These are phyloP conservation scores for Oldenlandia corymbosa DNA, from an alignment of 257 asterid species.

Conservation along the genomic window DNA sequence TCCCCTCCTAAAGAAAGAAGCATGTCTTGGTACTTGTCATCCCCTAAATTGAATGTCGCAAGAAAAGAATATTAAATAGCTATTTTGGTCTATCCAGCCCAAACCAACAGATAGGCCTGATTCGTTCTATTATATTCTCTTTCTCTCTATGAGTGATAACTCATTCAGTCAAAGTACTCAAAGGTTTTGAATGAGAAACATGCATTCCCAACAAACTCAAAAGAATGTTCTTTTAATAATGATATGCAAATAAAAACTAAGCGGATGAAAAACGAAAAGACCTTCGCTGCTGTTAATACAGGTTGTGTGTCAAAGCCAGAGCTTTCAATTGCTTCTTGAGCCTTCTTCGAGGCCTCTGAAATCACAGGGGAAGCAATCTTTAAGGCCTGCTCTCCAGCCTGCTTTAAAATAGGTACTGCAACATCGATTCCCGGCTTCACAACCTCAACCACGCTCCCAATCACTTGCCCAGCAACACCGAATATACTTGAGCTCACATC, in stretches of 20 bases:
- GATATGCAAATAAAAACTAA: neutral
- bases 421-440: constrained; percentile 72
- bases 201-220: neutral
- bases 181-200: neutral
- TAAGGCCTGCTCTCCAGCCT: constrained; percentile 67
- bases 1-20: neutral
- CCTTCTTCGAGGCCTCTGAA: constrained; percentile 82
- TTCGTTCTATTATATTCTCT: neutral
- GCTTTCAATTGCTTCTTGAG: constrained; percentile 84
- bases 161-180: neutral
- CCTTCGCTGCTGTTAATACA: constrained; percentile 75
- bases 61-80: neutral
- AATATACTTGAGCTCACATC: constrained; percentile 51
- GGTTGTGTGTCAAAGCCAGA: constrained; percentile 83
- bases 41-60: neutral
- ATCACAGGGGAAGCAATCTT: constrained; percentile 76
- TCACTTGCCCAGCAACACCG: constrained; percentile 41
- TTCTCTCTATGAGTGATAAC: neutral
- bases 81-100: neutral
- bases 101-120: too few species aligned
- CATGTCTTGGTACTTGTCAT: neutral
- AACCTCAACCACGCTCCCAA: constrained; percentile 54
- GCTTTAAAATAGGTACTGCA: constrained; percentile 64
- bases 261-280: constrained; percentile 1
- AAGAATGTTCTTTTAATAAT: neutral